phyloP scores from a whole-genome alignment of 331 rosid genomes.

The Prunus yedoensis region DNA sequence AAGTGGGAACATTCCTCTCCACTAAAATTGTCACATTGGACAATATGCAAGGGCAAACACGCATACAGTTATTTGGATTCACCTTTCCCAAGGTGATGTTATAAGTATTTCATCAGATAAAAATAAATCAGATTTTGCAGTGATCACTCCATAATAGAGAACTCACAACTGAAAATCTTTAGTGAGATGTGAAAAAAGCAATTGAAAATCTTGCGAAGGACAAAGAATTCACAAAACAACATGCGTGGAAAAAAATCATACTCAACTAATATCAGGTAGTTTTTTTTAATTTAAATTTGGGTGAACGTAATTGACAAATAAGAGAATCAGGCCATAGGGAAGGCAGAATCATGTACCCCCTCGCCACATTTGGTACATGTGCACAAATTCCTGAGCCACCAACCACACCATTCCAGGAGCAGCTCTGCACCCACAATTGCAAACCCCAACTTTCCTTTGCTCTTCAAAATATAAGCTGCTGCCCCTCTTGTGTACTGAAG shows the following conservation, averaged over 20 bases:
- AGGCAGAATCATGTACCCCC: constrained; percentile 58
- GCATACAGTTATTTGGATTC: background rate
- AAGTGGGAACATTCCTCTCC: background rate
- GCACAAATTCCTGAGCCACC: constrained; percentile 50
- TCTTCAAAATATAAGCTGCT: constrained; percentile 44
- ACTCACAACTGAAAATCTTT: background rate
- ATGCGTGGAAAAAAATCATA: background rate
- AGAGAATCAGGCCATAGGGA: constrained; percentile 40
- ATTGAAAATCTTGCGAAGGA: background rate
- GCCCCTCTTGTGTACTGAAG: constrained; percentile 48
- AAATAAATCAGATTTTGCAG: background rate
- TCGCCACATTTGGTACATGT: constrained; percentile 42
- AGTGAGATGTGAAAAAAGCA: background rate
- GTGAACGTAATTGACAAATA: constrained; percentile 33
- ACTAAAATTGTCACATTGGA: background rate
- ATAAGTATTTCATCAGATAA: background rate
- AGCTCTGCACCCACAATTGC: constrained; percentile 50
- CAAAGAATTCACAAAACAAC: background rate
- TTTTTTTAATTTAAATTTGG: background rate
- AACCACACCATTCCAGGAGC: constrained; percentile 61
- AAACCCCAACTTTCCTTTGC: constrained; percentile 50
- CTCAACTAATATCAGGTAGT: background rate
- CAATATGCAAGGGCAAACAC: background rate
- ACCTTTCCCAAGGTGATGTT: background rate
- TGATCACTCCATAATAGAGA: background rate